Conservation (phyloP, 441 rosid genomes). For the Dalechampia spathulata region DNA sequence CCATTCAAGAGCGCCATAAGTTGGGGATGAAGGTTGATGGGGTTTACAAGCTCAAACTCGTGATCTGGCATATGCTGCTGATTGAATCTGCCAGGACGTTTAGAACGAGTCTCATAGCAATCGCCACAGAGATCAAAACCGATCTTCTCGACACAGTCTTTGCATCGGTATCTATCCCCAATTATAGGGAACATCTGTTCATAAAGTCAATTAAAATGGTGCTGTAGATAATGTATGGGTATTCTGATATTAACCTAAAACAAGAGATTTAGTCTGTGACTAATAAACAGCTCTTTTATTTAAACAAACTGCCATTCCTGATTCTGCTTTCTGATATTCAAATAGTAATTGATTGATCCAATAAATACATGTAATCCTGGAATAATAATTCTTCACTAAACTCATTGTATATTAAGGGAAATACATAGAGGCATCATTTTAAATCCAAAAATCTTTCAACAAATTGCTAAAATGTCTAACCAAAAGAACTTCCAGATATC, state of each 20-base stretch:
- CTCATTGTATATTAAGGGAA: conserved; percentile 1
- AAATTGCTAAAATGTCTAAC: no score
- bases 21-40: no score
- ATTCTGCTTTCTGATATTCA: not conserved
- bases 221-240: no score
- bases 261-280: not conserved
- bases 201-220: no score
- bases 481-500: no score
- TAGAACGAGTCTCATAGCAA: conserved; percentile 50
- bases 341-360: not conserved
- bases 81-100: conserved; percentile 73
- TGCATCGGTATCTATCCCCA: conserved; percentile 67
- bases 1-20: conserved; percentile 6
- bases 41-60: conserved; percentile 27
- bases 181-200: conserved; percentile 55
- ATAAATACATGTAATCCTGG: not conserved
- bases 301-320: no score
- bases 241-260: no score
- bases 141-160: conserved; percentile 46
- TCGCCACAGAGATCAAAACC: conserved; percentile 87
- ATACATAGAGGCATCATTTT: not conserved
- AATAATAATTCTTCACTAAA: not conserved
- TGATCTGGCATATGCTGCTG: conserved; percentile 81
- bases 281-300: no score
- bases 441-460: no score